These are phyloP conservation scores for Brasilioporus rufonigricans DNA, from an alignment of 768 basidiomycete genomes.

Conservation along the genomic window DNA sequence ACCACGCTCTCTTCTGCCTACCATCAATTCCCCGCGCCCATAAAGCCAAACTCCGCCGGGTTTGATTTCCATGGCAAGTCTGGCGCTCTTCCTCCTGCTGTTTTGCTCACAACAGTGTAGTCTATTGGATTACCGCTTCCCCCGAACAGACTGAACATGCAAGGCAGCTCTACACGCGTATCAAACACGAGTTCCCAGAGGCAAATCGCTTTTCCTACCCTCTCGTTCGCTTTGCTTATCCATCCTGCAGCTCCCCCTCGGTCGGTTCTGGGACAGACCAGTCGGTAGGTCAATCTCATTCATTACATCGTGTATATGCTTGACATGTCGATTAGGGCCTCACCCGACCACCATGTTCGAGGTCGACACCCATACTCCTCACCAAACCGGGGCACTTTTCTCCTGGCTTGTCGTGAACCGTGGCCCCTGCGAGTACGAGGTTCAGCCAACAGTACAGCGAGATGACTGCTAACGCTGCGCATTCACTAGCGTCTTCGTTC, in stretches of 20 bases:
- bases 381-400: constrained; percentile 68
- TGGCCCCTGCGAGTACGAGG: constrained; percentile 68
- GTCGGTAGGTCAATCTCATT: constrained; percentile 44
- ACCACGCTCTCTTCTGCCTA: constrained; percentile 46
- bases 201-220: constrained; percentile 26
- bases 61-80: constrained; percentile 73
- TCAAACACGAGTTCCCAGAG: constrained; percentile 69
- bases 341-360: constrained; percentile 75
- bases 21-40: constrained; percentile 52
- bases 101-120: constrained; percentile 30
- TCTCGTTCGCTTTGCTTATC: not conserved
- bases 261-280: constrained; percentile 59
- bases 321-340: constrained; percentile 42
- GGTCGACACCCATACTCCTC: constrained; percentile 63
- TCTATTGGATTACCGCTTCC: constrained; percentile 57
- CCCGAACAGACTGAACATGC: constrained; percentile 47
- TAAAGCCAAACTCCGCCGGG: constrained; percentile 52
- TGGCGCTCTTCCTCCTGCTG: fast-evolving
- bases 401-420: constrained; percentile 66
- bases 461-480: not conserved
- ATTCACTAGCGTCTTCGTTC: constrained; percentile 55
- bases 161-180: constrained; percentile 53
- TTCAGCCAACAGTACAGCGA: not conserved
- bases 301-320: not conserved
- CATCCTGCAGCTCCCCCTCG: constrained; percentile 51